Evolutionary conservation across 257 asterid species (phyloP), one percentile per base, ranked within the genome.

Genomic region (Gentiana dahurica): DNA sequence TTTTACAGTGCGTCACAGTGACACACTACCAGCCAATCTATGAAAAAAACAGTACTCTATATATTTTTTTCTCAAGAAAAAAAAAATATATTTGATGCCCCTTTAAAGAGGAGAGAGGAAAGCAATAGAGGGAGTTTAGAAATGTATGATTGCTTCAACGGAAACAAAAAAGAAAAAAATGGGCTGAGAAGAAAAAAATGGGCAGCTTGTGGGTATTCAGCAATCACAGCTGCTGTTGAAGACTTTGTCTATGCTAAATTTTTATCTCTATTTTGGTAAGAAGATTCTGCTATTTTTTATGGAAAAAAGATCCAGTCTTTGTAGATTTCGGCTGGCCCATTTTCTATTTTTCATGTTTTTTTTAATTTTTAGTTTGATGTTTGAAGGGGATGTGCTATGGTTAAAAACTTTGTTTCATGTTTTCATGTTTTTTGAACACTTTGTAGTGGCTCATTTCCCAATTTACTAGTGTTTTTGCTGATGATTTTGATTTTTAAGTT

Each of bases 221-320:
- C 59, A 73, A 65, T 77, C 79, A 59, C 77, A 69, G 89, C 89
- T 79, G 85, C 88, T 80, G 73, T 67, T 67, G 68, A 68, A 78
- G 73, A 72, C 56, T 72, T 67, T 68, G 76, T 41, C 43, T 24
- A 48, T 45, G 54, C 49, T 69, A 38, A 39, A 56, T 12, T 65
- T 50, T 36, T 60, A 60, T 39, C 57, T 53, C 24, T 48, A 51
- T 57, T 49, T 45, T 47, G 62, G 71, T 55, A 64, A 53, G 64
- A 33, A 24, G 24, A 24, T 54, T 60, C 61, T 60, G 52, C 3
- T 45, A 44, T 50, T 59, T 59, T 59, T 39, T 57, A 13, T 5
- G 49, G 36, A 24, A 13, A 24, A 54, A 63, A 69, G 69, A 37
- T 63, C 36, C 54, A 24, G 5, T 24, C 54, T 34, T 58, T 59